Conservation (phyloP, 805 yeast genomes). For the Debaryomyces prosopidis region DNA sequence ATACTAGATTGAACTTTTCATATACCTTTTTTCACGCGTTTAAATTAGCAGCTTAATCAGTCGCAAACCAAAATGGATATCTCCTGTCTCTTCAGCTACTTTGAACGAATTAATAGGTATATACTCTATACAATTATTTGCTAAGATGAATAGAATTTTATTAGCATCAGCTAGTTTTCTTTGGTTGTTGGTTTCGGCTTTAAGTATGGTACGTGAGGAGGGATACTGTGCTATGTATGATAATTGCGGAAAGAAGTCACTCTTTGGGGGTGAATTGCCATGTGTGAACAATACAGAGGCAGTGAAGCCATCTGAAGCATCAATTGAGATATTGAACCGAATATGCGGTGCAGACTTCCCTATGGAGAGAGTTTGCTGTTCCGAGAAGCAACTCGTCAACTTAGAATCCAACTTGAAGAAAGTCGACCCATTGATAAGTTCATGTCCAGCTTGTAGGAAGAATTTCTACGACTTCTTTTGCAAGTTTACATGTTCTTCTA, state of each 20-base stretch:
- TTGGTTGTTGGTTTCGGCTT: neutral
- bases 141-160: neutral
- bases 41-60: neutral
- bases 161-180: neutral
- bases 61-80: too few relatives aligned
- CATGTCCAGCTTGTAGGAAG: slow-evolving; percentile 86
- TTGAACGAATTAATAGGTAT: too few relatives aligned
- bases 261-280: slow-evolving; percentile 80
- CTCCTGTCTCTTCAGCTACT: too few relatives aligned
- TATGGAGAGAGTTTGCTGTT: slow-evolving; percentile 64
- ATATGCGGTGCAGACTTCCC: slow-evolving; percentile 77
- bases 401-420: slow-evolving; percentile 52
- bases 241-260: slow-evolving; percentile 73
- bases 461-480: slow-evolving; percentile 86
- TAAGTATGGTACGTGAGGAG: slow-evolving; percentile 23
- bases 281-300: slow-evolving; percentile 64
- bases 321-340: slow-evolving; percentile 46
- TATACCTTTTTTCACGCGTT: slow-evolving; percentile 1
- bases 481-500: slow-evolving; percentile 85
- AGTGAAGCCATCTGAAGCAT: slow-evolving; percentile 43
- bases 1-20: neutral
- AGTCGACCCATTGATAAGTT: slow-evolving; percentile 42
- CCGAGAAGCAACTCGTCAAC: slow-evolving; percentile 55
- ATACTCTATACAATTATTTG: neutral
- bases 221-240: slow-evolving; percentile 60